Base-by-base conservation (phyloP, 768 basidiomycete species). In the Auriscalpium orientale region DNA sequence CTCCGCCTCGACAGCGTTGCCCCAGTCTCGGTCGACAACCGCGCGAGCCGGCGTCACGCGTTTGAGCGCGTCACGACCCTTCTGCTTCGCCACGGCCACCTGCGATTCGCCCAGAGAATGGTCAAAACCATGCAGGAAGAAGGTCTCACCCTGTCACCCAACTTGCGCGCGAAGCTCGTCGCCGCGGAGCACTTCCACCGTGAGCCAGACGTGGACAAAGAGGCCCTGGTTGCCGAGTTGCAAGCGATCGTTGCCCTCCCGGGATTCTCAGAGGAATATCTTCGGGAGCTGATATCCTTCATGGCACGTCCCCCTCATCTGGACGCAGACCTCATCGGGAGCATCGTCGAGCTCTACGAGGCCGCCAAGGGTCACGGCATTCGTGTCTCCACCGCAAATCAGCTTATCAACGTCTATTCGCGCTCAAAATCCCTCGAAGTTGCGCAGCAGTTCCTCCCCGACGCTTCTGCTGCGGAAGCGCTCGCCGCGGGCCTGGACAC, bases 71-170 rank as follows among this genome's bases (percentile, higher is more conserved):
- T 73, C 47, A 73, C 80, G 20, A 59, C 67, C 8, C 67, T 73
- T 18, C 74, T 81, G 48, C 62, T 83, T 21, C 65, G 72, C 16
- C 61, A 72, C 40, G 69, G 70, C 1, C 55, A 66, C 8, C 73
- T 76, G 52, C 60, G 63, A 12, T 66, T 72, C 36, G 80, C 82
- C 0, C 62, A 71, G 16, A 56, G 64, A 3, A 65, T 81, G 11
- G 74, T 79, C 60, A 60, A 69, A 8, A 70, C 72, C 16, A 78
- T 83, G 75, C 57, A 64, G 18, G 62, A 67, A 1, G 71, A 74
- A 16, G 73, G 74, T 9, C 68, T 79, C 44, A 50, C 73, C 1
- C 70, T 76, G 1, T 63, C 73, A 13, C 56, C 68, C 8, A 53
- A 70, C 13, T 69, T 79, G 13, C 68, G 74, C 50, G 72, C 76